phyloP scores from a whole-genome alignment of 352 stramenopile species.

The Phytophthora constricta region DNA sequence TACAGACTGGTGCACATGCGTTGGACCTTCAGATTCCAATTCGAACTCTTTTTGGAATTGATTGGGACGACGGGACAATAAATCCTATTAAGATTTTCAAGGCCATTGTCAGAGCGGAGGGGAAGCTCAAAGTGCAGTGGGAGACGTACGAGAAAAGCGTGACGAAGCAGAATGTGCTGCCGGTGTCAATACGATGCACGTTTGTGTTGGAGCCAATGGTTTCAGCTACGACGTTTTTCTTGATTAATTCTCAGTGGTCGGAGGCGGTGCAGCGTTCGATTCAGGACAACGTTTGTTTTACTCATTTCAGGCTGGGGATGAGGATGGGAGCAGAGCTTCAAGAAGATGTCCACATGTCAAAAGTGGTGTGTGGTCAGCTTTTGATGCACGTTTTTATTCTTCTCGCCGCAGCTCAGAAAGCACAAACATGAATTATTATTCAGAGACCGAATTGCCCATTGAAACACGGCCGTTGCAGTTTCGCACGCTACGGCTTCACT shows the following conservation, averaged over 20 bases:
- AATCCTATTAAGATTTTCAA: neutral
- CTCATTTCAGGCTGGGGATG: neutral
- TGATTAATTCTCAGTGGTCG: no score
- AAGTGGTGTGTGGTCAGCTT: no score
- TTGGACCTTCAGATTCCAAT: neutral
- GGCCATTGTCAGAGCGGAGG: neutral
- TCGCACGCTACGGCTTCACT: no score
- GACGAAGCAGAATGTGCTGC: neutral
- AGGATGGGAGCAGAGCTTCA: no score
- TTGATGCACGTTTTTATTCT: no score
- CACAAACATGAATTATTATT: no score
- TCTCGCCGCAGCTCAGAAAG: no score
- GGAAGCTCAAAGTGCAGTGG: neutral
- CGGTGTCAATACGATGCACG: neutral
- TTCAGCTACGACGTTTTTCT: no score
- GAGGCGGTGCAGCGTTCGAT: no score
- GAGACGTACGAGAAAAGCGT: neutral
- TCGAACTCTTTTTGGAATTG: neutral
- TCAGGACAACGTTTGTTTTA: neutral
- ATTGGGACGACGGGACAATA: neutral
- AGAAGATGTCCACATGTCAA: no score
- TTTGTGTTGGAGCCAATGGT: neutral
- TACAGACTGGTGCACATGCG: neutral
- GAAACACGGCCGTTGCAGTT: no score
- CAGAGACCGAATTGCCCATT: no score